Conservation (phyloP, 78 protist species). For the Planoprotostelium fungivorum region DNA sequence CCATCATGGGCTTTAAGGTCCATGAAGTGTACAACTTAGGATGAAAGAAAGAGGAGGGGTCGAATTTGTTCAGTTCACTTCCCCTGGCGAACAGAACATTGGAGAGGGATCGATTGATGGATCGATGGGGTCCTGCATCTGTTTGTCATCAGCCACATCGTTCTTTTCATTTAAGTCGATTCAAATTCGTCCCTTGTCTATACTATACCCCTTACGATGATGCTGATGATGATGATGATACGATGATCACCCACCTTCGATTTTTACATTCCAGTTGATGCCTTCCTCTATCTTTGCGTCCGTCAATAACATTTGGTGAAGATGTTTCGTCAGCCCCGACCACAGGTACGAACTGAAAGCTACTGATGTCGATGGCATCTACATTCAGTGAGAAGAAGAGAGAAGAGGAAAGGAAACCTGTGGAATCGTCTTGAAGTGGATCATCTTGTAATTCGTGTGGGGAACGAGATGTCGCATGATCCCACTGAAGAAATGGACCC, state of each 20-base stretch:
- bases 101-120: background rate
- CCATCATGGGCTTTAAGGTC: background rate
- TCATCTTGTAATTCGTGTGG: constrained; percentile 23
- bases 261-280: constrained; percentile 3
- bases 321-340: background rate
- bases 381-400: background rate
- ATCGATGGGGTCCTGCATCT: too few species aligned
- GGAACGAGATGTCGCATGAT: background rate
- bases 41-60: background rate
- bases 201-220: too few species aligned
- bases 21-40: background rate
- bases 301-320: background rate
- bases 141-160: too few species aligned
- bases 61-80: background rate
- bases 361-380: background rate
- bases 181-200: too few species aligned
- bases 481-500: background rate
- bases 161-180: too few species aligned
- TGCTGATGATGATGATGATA: background rate
- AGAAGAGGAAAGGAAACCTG: background rate
- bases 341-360: constrained; percentile 5
- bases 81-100: background rate
- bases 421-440: constrained; percentile 1
- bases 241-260: background rate
- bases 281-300: constrained; percentile 10